A percentile compares a stretch with the other conserved stretches of the same genome.
phyloP scores from a whole-genome alignment of 306 rosid species.

The Pyrus pyrifolia region DNA sequence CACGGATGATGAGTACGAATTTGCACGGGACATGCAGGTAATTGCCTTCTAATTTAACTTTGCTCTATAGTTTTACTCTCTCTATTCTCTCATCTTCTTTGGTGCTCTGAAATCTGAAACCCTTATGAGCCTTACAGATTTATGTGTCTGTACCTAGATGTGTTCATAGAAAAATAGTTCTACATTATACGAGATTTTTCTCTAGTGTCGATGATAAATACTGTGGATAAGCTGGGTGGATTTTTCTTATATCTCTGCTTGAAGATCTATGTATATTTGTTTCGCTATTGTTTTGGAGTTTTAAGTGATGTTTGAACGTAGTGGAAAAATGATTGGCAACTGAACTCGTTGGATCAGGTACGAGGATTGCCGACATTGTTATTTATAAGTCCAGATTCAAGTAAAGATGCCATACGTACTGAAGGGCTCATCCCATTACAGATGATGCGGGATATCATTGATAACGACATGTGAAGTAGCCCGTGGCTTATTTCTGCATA shows the following conservation, averaged over 20 bases:
- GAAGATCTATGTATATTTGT: background rate
- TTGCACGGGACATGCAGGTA: slow-evolving; percentile 94
- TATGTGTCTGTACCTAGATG: background rate
- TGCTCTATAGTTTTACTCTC: background rate
- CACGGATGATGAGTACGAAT: slow-evolving; percentile 85
- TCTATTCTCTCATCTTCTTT: background rate
- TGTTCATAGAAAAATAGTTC: background rate
- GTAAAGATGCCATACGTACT: slow-evolving; percentile 76
- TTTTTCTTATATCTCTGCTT: background rate
- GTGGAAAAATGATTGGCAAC: background rate
- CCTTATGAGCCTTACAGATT: background rate
- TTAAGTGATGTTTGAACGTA: background rate
- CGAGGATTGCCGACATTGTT: slow-evolving; percentile 82
- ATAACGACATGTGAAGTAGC: slow-evolving; percentile 55
- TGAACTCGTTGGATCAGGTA: slow-evolving; percentile 38
- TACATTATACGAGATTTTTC: background rate
- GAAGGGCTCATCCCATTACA: slow-evolving; percentile 92
- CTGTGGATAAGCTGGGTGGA: background rate
- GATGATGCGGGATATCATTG: slow-evolving; percentile 86
- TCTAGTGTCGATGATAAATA: background rate
- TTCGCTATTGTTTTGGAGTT: background rate
- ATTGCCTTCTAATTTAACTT: background rate
- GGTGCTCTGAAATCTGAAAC: background rate
- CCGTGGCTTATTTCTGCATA: background rate
- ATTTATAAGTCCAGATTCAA: slow-evolving; percentile 76